Base-by-base conservation (phyloP, 805 yeast genomes). In the Phaffomyces thermotolerans region DNA sequence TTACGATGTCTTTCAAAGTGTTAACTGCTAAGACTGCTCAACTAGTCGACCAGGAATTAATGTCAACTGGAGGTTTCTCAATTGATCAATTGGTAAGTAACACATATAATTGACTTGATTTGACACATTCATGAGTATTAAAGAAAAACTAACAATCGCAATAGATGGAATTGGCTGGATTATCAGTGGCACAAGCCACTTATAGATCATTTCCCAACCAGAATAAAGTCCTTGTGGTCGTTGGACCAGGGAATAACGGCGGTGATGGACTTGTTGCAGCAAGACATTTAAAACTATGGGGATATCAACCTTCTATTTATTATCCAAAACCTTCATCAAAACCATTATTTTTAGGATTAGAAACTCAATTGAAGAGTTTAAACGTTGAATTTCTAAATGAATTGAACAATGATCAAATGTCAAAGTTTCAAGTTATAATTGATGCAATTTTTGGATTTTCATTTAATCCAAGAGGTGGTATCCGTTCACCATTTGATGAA, bases 241-340 rank as follows among this genome's bases (percentile, higher is more conserved):
- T 82, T 10, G 99, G 99, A 0, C 98, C 98, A 0, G 99, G 99
- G 2, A 93, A 93, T 58, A 93, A 93, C 58, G 79, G 96, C 2
- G 99, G 98, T 2, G 99, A 93, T 64, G 99, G 98, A 0, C 67
- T 93, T 13, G 99, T 93, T 2, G 95, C 96, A 25, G 95, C 97
- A 2, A 72, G 99, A 36, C 99, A 93, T 60, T 67, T 93, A 49
- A 77, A 78, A 51, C 65, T 89, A 12, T 79, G 93, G 71, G 93
- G 93, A 2, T 87, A 80, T 59, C 65, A 68, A 6, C 96, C 97
- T 2, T 66, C 75, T 5, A 72, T 91, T 0, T 89, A 74, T 61
- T 90, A 89, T 57, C 97, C 98, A 3, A 86, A 81, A 54, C 71
- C 69, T 41, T 71, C 78, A 36, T 72, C 70, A 50, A 76, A 72